Percentiles rank a stretch among this genome's conserved stretches.
These are phyloP conservation scores for Lentinula sp. DNA, from an alignment of 768 basidiomycete species.

Conservation along the genomic window DNA sequence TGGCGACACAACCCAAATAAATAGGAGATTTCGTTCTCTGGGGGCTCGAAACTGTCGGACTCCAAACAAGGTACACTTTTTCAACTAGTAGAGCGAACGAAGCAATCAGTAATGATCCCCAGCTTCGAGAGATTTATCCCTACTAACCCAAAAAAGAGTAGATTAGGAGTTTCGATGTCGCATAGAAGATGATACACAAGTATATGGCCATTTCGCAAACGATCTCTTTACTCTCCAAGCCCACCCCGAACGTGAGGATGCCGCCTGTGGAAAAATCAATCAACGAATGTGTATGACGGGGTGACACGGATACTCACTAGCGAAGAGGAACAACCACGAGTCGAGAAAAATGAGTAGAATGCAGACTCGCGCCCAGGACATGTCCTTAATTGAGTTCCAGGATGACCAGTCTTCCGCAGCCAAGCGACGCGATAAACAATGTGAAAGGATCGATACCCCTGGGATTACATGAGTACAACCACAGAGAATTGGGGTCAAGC, in stretches of 20 bases:
- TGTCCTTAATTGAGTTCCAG: neutral
- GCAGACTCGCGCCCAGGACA: neutral
- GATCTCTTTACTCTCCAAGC: neutral
- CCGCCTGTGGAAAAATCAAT: neutral
- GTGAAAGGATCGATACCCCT: slow-evolving; percentile 1
- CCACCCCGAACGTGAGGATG: neutral
- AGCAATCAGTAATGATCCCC: neutral
- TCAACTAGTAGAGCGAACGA: neutral
- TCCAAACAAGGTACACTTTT: slow-evolving; percentile 1
- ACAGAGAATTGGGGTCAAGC: neutral
- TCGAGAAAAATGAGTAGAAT: neutral
- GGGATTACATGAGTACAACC: neutral
- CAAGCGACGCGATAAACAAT: neutral
- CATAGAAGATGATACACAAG: neutral
- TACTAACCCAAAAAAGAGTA: neutral
- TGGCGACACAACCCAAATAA: neutral
- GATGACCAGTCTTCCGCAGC: neutral
- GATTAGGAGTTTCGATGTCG: neutral
- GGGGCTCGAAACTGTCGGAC: neutral
- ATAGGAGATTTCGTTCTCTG: neutral
- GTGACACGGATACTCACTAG: neutral
- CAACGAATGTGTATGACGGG: neutral
- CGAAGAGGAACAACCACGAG: slow-evolving; percentile 4
- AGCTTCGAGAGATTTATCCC: neutral
- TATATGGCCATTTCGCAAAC: neutral